phyloP scores from a whole-genome alignment of 163 green algal genomes.

The Trebouxiophyceae sp. region DNA sequence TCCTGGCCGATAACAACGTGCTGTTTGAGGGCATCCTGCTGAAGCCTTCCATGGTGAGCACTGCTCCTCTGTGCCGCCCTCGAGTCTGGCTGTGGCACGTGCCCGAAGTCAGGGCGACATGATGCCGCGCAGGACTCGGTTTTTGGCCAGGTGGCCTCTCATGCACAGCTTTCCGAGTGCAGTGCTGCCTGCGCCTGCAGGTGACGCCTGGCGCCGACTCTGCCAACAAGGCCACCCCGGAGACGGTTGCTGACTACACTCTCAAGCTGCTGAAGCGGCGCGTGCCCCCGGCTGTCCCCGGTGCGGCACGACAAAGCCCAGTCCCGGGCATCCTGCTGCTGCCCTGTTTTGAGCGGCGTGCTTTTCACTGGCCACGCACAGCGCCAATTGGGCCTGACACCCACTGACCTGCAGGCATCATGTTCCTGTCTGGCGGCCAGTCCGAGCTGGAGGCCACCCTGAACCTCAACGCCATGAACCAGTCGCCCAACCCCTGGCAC shows the following conservation, averaged over 20 bases:
- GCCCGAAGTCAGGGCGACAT: too few relatives aligned
- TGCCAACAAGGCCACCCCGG: slow-evolving; percentile 53
- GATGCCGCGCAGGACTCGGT: too few relatives aligned
- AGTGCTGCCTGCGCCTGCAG: background rate
- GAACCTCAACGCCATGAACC: slow-evolving; percentile 90
- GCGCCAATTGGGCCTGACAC: background rate
- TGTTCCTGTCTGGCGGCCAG: slow-evolving; percentile 86
- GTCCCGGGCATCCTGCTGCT: too few relatives aligned
- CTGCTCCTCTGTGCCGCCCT: too few relatives aligned
- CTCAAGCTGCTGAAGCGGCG: slow-evolving; percentile 91
- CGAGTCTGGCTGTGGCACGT: too few relatives aligned
- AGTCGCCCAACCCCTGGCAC: slow-evolving; percentile 81
- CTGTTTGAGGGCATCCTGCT: slow-evolving; percentile 99
- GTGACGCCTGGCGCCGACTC: slow-evolving; percentile 87
- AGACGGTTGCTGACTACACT: slow-evolving; percentile 88
- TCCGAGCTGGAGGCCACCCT: slow-evolving; percentile 81
- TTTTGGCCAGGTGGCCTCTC: too few relatives aligned
- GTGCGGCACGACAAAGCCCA: too few relatives aligned
- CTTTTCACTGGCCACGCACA: background rate
- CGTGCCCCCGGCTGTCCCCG: slow-evolving; percentile 93
- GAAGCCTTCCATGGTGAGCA: slow-evolving; percentile 95
- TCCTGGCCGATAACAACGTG: slow-evolving; percentile 81
- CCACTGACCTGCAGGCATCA: slow-evolving; percentile 54
- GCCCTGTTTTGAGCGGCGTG: background rate
- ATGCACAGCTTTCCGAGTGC: background rate